These are phyloP conservation scores for Ulota crispa DNA, from an alignment of 225 moss, liverwort and hornwort genomes.

Conservation along the genomic window DNA sequence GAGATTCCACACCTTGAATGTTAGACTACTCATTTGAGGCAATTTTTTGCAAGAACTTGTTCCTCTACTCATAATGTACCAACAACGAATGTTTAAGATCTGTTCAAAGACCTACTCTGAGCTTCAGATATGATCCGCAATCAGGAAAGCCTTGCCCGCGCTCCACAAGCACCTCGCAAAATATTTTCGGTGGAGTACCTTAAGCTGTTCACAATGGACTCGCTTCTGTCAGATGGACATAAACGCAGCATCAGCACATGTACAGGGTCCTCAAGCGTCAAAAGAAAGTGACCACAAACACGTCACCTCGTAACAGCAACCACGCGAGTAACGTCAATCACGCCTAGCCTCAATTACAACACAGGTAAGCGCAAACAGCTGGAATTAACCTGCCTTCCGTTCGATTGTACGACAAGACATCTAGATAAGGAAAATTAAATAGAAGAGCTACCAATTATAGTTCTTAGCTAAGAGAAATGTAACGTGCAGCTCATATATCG, in stretches of 20 bases:
- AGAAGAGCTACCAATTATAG: not conserved
- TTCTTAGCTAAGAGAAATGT: not conserved
- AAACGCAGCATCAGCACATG: not conserved
- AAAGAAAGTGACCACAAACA: not conserved
- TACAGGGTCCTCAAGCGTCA: constrained; percentile 4
- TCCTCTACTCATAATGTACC: not conserved
- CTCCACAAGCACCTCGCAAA: constrained; percentile 13
- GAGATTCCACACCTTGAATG: not conserved
- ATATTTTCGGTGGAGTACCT: not conserved
- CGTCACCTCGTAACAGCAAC: not conserved
- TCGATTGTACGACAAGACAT: not conserved
- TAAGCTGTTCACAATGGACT: constrained; percentile 15
- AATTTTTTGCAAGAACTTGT: not conserved
- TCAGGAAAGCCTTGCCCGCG: constrained; percentile 14
- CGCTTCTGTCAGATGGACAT: not conserved
- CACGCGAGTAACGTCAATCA: not conserved
- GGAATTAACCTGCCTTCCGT: not conserved
- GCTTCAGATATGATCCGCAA: constrained; percentile 25
- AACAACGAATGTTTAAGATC: not conserved
- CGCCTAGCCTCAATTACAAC: constrained; percentile 1
- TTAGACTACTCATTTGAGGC: not conserved
- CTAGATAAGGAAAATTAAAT: not conserved
- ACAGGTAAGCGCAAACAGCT: not conserved
- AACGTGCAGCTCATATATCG: constrained; percentile 7
- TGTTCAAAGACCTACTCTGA: not conserved